Percentiles rank a stretch among this genome's conserved stretches.
phyloP scores from a whole-genome alignment of 495 filamentous ascomycete genomes.

The Xylaria venustula region DNA sequence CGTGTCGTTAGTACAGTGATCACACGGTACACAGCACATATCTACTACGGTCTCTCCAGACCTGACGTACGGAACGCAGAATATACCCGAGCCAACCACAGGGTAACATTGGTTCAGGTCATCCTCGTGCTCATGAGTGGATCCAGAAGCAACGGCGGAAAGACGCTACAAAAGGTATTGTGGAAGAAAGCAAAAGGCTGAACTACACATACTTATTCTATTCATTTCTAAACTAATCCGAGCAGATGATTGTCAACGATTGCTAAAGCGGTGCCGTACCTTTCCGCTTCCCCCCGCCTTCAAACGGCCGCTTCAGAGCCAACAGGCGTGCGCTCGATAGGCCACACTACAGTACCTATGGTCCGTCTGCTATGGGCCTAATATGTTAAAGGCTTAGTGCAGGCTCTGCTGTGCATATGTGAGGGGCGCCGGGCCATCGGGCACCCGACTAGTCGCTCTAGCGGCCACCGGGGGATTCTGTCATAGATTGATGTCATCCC shows the following conservation, averaged over 20 bases:
- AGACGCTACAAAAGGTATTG: not conserved
- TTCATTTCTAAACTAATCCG: not conserved
- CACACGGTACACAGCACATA: too few relatives aligned
- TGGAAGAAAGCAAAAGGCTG: not conserved
- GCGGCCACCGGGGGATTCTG: not conserved
- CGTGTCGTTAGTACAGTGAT: too few relatives aligned
- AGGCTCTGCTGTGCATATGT: not conserved
- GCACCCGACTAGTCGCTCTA: not conserved
- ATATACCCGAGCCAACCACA: not conserved
- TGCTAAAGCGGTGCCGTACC: not conserved
- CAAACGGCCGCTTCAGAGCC: not conserved
- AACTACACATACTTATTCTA: not conserved
- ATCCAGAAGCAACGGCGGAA: not conserved
- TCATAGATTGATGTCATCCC: constrained; percentile 7
- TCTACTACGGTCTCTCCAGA: too few relatives aligned
- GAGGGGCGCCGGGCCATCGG: not conserved
- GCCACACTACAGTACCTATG: too few relatives aligned
- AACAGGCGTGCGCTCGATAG: too few relatives aligned
- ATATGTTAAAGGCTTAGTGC: constrained; percentile 2
- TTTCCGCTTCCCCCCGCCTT: not conserved
- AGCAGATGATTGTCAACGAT: not conserved
- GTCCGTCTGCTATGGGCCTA: not conserved
- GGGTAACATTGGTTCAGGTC: not conserved
- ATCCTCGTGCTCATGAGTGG: not conserved
- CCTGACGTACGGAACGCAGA: not conserved